A percentile compares a stretch with the other conserved stretches of the same genome.
Conservation (phyloP, 208 protist genomes). For the Trypanosoma mega region DNA sequence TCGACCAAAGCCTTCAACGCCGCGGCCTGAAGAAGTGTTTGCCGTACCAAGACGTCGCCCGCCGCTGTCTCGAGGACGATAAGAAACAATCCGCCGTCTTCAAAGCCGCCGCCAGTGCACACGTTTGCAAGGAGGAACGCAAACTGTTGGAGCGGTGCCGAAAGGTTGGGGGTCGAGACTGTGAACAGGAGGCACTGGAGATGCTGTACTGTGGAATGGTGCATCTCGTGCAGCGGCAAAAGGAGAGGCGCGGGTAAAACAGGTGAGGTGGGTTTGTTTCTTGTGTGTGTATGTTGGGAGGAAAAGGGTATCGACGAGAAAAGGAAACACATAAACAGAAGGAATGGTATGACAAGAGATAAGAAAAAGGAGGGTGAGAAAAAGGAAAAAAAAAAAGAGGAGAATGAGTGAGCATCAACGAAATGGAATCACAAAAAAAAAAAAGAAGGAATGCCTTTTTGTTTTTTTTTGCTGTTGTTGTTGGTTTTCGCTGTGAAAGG, state of each 20-base stretch:
- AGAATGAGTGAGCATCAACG: too few relatives aligned
- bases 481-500: too few relatives aligned
- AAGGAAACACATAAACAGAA: too few relatives aligned
- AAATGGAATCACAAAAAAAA: too few relatives aligned
- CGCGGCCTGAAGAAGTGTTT: conserved; percentile 65
- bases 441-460: too few relatives aligned
- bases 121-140: conserved; percentile 68
- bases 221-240: conserved; percentile 57
- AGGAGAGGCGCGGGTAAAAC: conserved; percentile 3
- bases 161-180: conserved; percentile 40
- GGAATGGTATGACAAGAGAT: too few relatives aligned
- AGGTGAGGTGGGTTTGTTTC: too few relatives aligned
- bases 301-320: too few relatives aligned
- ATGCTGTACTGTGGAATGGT: conserved; percentile 86
- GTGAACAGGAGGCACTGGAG: conserved; percentile 79
- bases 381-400: too few relatives aligned
- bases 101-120: conserved; percentile 49
- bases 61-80: conserved; percentile 72
- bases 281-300: too few relatives aligned
- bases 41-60: conserved; percentile 67
- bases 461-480: too few relatives aligned
- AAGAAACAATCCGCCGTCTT: conserved; percentile 80
- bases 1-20: conserved; percentile 81
- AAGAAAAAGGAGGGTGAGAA: too few relatives aligned
- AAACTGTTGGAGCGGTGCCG: conserved; percentile 56